A percentile compares a stretch with the other conserved stretches of the same genome.
These are phyloP conservation scores for Asclepias syriaca DNA, from an alignment of 257 asterid genomes.

Conservation along the genomic window DNA sequence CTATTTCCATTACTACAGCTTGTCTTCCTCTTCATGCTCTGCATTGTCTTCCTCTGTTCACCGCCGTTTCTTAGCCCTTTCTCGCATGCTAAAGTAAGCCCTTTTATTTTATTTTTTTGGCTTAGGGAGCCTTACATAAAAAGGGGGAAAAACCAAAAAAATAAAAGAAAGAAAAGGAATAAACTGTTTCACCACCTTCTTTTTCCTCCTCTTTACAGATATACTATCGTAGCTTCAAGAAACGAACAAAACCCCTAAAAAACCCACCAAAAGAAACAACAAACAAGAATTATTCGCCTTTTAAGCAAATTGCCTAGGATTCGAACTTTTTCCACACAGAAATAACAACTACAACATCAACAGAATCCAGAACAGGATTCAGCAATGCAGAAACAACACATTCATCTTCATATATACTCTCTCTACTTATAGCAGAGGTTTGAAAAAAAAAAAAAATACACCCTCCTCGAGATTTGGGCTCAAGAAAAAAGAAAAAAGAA, in stretches of 20 bases:
- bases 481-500: no score
- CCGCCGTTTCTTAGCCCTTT: constrained; percentile 29
- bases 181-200: constrained; percentile 36
- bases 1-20: constrained; percentile 22
- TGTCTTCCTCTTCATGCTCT: constrained; percentile 59
- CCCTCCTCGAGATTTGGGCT: constrained; percentile 70
- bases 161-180: constrained; percentile 19
- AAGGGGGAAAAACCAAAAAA: constrained; percentile 5
- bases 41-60: constrained; percentile 34
- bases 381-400: background rate
- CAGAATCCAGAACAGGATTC: constrained; percentile 25
- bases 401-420: background rate
- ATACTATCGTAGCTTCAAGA: constrained; percentile 15
- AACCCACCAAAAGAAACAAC: constrained; percentile 36
- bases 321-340: constrained; percentile 35
- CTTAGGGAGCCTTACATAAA: constrained; percentile 43
- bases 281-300: constrained; percentile 27
- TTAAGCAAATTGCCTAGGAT: constrained; percentile 48
- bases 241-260: constrained; percentile 31
- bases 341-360: constrained; percentile 10
- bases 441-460: background rate
- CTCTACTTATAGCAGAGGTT: background rate
- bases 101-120: constrained; percentile 30
- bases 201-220: constrained; percentile 35
- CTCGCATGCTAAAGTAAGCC: constrained; percentile 71